phyloP scores from a whole-genome alignment of 148 eudicot species.

The Amaranthus cruentus region DNA sequence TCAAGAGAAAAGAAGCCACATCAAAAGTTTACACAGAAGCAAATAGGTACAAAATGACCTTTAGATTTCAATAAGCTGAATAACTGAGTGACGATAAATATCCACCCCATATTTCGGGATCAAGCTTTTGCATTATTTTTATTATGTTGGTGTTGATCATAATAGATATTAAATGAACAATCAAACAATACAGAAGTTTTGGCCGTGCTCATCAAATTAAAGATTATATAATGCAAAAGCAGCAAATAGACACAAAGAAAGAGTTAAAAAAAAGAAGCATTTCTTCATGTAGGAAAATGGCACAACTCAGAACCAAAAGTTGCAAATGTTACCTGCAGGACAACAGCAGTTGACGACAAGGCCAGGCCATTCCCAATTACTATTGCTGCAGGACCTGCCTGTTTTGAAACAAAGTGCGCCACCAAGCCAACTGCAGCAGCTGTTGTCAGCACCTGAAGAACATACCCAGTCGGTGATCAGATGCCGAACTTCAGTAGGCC shows the following conservation, averaged over 20 bases:
- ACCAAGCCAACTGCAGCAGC: constrained; percentile 74
- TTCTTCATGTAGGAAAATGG: not conserved
- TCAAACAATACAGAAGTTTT: not conserved
- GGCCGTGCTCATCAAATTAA: not conserved
- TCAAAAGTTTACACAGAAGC: too few relatives aligned
- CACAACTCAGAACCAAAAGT: constrained; percentile 6
- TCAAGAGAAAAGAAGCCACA: not conserved
- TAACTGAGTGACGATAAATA: not conserved
- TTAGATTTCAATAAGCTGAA: too few relatives aligned
- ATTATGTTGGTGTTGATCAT: too few relatives aligned
- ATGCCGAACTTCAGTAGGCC: not conserved
- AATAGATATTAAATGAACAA: not conserved
- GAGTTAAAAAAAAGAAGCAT: not conserved
- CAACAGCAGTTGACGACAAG: constrained; percentile 97
- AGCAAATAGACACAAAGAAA: not conserved
- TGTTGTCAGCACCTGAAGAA: constrained; percentile 71
- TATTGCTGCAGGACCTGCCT: constrained; percentile 89
- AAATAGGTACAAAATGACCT: too few relatives aligned
- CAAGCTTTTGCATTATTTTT: not conserved
- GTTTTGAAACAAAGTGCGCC: constrained; percentile 65
- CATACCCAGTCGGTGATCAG: constrained; percentile 10
- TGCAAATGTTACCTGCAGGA: constrained; percentile 69
- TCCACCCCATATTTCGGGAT: not conserved
- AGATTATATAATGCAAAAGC: not conserved
- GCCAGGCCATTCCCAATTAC: constrained; percentile 99